These are phyloP conservation scores for Cytauxzoon felis DNA, from an alignment of 169 alveolate species.

Conservation along the genomic window DNA sequence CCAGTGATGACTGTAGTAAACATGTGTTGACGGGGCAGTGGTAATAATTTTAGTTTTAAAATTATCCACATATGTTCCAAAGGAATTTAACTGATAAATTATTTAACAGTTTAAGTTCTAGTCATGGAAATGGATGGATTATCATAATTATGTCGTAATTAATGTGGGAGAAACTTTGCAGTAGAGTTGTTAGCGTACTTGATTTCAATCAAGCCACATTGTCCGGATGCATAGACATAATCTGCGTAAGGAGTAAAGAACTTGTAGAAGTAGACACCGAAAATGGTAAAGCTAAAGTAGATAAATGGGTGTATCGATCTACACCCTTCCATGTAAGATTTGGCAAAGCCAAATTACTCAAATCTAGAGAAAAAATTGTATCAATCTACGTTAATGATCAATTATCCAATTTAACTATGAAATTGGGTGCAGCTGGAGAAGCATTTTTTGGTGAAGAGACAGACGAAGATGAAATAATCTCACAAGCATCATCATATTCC, in stretches of 20 bases:
- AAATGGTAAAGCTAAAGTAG: neutral
- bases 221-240: slow-evolving; percentile 90
- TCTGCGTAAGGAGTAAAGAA: slow-evolving; percentile 82
- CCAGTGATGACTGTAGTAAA: too few species aligned
- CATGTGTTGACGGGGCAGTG: too few species aligned
- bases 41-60: too few species aligned
- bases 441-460: slow-evolving; percentile 88
- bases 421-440: slow-evolving; percentile 94
- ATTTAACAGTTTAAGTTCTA: too few species aligned
- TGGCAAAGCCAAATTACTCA: slow-evolving; percentile 91
- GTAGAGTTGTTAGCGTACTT: slow-evolving; percentile 84
- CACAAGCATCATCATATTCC: too few species aligned
- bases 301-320: slow-evolving; percentile 71
- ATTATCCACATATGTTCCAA: too few species aligned
- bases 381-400: slow-evolving; percentile 87
- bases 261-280: slow-evolving; percentile 44
- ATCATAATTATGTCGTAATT: too few species aligned
- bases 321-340: slow-evolving; percentile 96
- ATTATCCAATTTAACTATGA: slow-evolving; percentile 86
- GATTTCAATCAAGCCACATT: slow-evolving; percentile 90
- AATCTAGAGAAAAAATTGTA: slow-evolving; percentile 89
- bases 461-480: slow-evolving; percentile 39
- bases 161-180: slow-evolving; percentile 90
- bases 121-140: too few species aligned
- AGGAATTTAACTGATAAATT: too few species aligned